Conservation (phyloP, 2,329 filamentous ascomycete genomes). For the Colletotrichum camelliae region DNA sequence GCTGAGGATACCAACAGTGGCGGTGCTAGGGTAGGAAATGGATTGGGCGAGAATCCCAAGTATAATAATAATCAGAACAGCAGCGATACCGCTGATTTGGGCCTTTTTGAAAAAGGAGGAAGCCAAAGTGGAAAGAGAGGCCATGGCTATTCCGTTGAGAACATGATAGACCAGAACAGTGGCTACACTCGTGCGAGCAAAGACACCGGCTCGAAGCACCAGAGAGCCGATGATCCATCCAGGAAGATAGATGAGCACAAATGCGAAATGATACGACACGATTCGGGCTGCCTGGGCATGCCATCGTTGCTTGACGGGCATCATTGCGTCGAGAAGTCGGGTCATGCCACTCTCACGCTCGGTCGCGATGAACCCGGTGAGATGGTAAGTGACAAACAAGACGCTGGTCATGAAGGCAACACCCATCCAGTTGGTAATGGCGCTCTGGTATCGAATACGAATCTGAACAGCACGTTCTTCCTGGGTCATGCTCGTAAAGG, state of each 20-base stretch:
- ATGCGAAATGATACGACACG: conserved; percentile 79
- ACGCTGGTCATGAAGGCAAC: conserved; percentile 82
- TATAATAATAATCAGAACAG: conserved; percentile 74
- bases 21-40: conserved; percentile 65
- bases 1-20: conserved; percentile 71
- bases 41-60: conserved; percentile 85
- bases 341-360: conserved; percentile 90
- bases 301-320: conserved; percentile 77
- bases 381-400: conserved; percentile 84
- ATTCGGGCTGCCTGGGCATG: conserved; percentile 80
- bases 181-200: conserved; percentile 63
- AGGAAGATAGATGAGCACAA: conserved; percentile 79
- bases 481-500: conserved; percentile 75
- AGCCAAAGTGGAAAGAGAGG: conserved; percentile 81
- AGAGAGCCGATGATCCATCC: conserved; percentile 81
- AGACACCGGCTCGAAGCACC: conserved; percentile 69
- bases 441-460: conserved; percentile 71
- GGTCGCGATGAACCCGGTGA: conserved; percentile 83
- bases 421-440: conserved; percentile 77
- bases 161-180: conserved; percentile 79
- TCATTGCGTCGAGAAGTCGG: conserved; percentile 89
- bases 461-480: conserved; percentile 71
- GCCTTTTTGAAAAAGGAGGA: conserved; percentile 86
- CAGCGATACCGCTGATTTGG: conserved; percentile 84
- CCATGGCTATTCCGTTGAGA: conserved; percentile 75